Evolutionary conservation across 148 eudicot genomes (phyloP).

Genomic region (Selenicereus undatus): DNA sequence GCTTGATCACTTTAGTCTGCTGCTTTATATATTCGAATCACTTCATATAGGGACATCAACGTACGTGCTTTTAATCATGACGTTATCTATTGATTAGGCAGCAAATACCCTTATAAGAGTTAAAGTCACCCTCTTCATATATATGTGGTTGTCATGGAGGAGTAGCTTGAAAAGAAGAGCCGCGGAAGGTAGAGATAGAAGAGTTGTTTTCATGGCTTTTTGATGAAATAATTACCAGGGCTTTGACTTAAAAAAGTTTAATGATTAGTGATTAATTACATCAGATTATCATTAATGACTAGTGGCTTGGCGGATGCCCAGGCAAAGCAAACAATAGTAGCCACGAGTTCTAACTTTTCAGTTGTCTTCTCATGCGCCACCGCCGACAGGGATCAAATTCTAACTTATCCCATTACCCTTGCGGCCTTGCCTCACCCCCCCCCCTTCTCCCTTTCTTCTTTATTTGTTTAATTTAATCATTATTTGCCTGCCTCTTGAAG

Average conservation of each 20-base stretch:
- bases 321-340: background rate
- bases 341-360: background rate
- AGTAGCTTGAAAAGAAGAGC: background rate
- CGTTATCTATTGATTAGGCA: no score
- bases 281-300: background rate
- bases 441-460: background rate
- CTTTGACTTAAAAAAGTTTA: background rate
- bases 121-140: no score
- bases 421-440: no score
- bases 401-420: background rate
- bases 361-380: background rate
- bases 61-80: no score
- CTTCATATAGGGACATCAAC: no score
- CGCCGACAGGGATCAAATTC: background rate
- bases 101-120: no score
- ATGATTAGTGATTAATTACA: background rate
- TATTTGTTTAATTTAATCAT: no score
- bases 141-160: no score
- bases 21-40: no score
- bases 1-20: no score
- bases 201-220: constrained; percentile 4
- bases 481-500: background rate
- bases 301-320: background rate
- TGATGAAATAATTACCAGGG: background rate
- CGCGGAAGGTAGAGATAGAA: background rate